Evolutionary conservation across 495 filamentous ascomycete species (phyloP).

Genomic region (Barbatosphaeria neglecta): DNA sequence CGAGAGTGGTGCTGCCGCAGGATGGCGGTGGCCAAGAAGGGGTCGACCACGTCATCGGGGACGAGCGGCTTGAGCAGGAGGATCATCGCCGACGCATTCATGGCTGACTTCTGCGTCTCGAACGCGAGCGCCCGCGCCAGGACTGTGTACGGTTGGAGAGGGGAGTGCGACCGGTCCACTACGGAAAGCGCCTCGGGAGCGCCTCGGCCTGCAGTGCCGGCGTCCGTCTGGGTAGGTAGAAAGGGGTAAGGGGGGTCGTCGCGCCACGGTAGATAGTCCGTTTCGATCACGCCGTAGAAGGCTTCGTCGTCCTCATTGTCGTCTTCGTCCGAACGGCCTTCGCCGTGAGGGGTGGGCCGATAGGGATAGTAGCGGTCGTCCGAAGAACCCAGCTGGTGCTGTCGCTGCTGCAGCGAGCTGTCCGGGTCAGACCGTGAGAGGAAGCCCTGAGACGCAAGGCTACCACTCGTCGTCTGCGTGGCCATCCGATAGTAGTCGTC

Average conservation of each 20-base stretch:
- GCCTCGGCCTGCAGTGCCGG: slow-evolving; percentile 8
- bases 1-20: slow-evolving; percentile 54
- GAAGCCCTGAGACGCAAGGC: slow-evolving; percentile 18
- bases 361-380: neutral
- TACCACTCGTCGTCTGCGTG: slow-evolving; percentile 32
- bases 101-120: slow-evolving; percentile 29
- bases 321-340: neutral
- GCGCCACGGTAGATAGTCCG: slow-evolving; percentile 37
- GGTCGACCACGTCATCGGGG: slow-evolving; percentile 34
- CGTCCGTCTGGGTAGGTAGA: slow-evolving; percentile 8
- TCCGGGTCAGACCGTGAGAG: slow-evolving; percentile 15
- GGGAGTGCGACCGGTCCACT: slow-evolving; percentile 8
- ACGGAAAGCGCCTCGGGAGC: too few relatives aligned
- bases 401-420: slow-evolving; percentile 5
- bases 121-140: slow-evolving; percentile 35
- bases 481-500: slow-evolving; percentile 33
- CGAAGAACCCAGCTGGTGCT: neutral
- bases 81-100: slow-evolving; percentile 40
- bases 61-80: slow-evolving; percentile 40
- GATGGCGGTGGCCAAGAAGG: slow-evolving; percentile 37
- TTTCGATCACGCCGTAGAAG: slow-evolving; percentile 29
- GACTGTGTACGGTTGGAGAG: slow-evolving; percentile 38
- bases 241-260: slow-evolving; percentile 34
- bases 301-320: slow-evolving; percentile 16
- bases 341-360: slow-evolving; percentile 1